A percentile compares a stretch with the other conserved stretches of the same genome.
phyloP scores from a whole-genome alignment of 768 basidiomycete genomes.

The Pulveroboletus sp. region DNA sequence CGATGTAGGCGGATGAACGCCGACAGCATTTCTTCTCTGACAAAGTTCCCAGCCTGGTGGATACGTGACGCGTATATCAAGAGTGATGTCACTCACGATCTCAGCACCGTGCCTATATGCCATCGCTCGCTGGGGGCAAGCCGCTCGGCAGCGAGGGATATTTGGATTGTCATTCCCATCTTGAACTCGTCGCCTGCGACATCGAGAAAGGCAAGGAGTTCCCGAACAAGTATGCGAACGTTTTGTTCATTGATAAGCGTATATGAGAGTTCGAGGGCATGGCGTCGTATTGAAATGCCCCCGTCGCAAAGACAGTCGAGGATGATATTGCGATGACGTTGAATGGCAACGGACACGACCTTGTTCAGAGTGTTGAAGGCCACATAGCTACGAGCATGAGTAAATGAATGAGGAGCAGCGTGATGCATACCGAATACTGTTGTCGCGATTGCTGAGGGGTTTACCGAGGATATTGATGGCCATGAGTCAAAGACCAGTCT shows the following conservation, averaged over 20 bases:
- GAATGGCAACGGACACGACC: constrained; percentile 95
- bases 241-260: constrained; percentile 95
- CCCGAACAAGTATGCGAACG: constrained; percentile 86
- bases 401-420: not conserved
- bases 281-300: constrained; percentile 95
- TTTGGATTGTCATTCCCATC: constrained; percentile 95
- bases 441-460: constrained; percentile 95
- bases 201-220: constrained; percentile 93
- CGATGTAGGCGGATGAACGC: constrained; percentile 95
- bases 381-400: constrained; percentile 66
- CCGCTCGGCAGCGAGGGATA: constrained; percentile 90
- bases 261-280: constrained; percentile 95
- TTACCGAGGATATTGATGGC: constrained; percentile 99
- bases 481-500: constrained; percentile 93
- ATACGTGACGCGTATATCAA: not conserved
- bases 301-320: constrained; percentile 99
- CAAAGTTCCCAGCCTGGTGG: constrained; percentile 90
- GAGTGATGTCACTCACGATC: constrained; percentile 56
- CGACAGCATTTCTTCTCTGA: constrained; percentile 92
- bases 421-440: constrained; percentile 87
- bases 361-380: constrained; percentile 98
- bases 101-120: constrained; percentile 97
- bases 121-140: constrained; percentile 97
- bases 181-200: constrained; percentile 99
- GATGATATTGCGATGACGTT: constrained; percentile 96